Evolutionary conservation across 768 basidiomycete genomes (phyloP), one percentile per base, ranked within the genome.

Genomic region (Lactarius indigo): DNA sequence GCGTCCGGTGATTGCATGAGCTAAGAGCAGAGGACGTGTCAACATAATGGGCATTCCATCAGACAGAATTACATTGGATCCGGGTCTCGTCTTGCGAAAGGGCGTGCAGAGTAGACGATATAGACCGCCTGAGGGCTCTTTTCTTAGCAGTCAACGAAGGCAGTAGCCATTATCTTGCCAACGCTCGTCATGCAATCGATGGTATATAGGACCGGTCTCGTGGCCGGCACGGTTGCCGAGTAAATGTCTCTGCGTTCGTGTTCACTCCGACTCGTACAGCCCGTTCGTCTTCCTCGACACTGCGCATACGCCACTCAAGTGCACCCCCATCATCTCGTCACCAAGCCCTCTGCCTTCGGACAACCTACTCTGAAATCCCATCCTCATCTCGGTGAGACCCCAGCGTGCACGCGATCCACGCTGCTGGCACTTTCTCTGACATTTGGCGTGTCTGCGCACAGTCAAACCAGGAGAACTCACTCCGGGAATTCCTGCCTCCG

Each of bases 61-160:
- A 31, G 39, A 57, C n/a, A 31, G 33, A 63, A 66, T 70, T 72
- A 90, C 90, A 89, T 78, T 92, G 90, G 63, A 79, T 78, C 66
- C 86, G 80, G 35, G 90, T 72, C 28, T 80, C 78, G 33, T 78
- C 69, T 13, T 74, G 67, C 0, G 83, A 73, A 15, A 91, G 72
- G 39, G 75, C 75, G 39, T 78, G 77, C 35, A 91, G 79, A 9
- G 74, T 78, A 5, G 78, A 71, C 3, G 77, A 67, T 63, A 90
- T 75, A 9, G 80, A 73, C 72, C 83, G 85, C 47, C 90, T 81
- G 30, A 92, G 76, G 0, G 77, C 77, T 41, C 75, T 78, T 71
- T 91, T 92, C 71, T 87, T 85, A 64, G 74, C 59, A 30, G 54
- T 56, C 6, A 68, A 59, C 2, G 47, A 39, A 13, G 52, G 52